A percentile compares a stretch with the other conserved stretches of the same genome.
Conservation (phyloP, 78 protist species). For the Dictyostelium firmibasis region DNA sequence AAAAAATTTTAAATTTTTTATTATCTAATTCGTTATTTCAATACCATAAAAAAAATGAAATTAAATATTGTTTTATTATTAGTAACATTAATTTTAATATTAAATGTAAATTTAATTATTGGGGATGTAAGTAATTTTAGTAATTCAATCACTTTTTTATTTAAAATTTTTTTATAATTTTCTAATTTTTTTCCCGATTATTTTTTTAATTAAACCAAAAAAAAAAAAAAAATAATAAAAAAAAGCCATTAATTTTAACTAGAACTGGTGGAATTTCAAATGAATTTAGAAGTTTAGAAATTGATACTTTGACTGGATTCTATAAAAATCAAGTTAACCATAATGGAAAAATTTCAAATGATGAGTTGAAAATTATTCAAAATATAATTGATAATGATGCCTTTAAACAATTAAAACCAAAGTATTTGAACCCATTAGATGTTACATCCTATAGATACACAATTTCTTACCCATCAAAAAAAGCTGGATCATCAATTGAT, state of each 20-base stretch:
- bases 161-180: background rate
- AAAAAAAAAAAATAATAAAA: too few species aligned
- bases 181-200: background rate
- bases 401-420: slow-evolving; percentile 44
- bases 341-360: slow-evolving; percentile 23
- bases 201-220: too few species aligned
- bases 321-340: slow-evolving; percentile 15
- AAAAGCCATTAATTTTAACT: slow-evolving; percentile 15
- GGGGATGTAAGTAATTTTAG: background rate
- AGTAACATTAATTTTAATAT: background rate
- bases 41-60: background rate
- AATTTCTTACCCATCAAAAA: background rate
- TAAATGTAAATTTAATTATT: background rate
- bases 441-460: slow-evolving; percentile 3
- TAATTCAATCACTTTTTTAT: too few species aligned
- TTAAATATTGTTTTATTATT: background rate
- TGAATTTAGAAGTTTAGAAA: slow-evolving; percentile 63
- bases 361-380: slow-evolving; percentile 6
- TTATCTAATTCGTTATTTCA: background rate
- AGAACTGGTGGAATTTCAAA: slow-evolving; percentile 43
- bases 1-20: background rate
- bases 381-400: background rate
- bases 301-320: slow-evolving; percentile 33
- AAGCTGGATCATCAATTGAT: slow-evolving; percentile 28
- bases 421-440: background rate